These are phyloP conservation scores for Testicularia cyperi DNA, from an alignment of 1,284 basidiomycete genomes.

Conservation along the genomic window DNA sequence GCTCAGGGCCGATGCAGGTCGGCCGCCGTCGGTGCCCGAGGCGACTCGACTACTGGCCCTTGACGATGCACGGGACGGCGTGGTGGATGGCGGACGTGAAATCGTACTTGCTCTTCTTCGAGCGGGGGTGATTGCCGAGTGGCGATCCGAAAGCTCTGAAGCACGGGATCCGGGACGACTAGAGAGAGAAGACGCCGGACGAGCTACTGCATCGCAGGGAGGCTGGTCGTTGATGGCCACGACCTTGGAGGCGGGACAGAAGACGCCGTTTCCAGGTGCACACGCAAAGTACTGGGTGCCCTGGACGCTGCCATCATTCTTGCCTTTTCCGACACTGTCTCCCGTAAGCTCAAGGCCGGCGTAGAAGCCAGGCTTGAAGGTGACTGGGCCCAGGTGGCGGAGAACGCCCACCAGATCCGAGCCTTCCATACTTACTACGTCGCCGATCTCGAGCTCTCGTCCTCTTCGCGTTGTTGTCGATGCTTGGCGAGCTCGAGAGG, in stretches of 20 bases:
- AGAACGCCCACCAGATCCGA: slow-evolving; percentile 49
- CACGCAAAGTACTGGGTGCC: slow-evolving; percentile 85
- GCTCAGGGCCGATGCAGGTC: slow-evolving; percentile 37
- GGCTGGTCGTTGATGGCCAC: slow-evolving; percentile 32
- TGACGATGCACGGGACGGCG: slow-evolving; percentile 32
- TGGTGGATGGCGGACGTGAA: slow-evolving; percentile 20
- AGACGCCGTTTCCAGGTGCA: slow-evolving; percentile 83
- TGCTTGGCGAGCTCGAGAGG: slow-evolving; percentile 21
- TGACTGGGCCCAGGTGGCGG: slow-evolving; percentile 52
- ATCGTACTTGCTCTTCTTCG: slow-evolving; percentile 27
- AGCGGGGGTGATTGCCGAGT: slow-evolving; percentile 30
- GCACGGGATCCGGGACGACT: slow-evolving; percentile 35
- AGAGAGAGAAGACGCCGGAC: slow-evolving; percentile 54
- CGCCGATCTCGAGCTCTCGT: slow-evolving; percentile 48
- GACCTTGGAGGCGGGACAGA: slow-evolving; percentile 79
- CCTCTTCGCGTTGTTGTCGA: slow-evolving; percentile 25
- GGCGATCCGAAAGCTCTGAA: slow-evolving; percentile 19
- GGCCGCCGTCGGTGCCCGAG: slow-evolving; percentile 23
- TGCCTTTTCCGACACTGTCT: slow-evolving; percentile 73
- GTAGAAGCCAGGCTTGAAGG: slow-evolving; percentile 47
- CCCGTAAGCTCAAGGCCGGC: slow-evolving; percentile 57
- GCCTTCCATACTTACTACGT: slow-evolving; percentile 45
- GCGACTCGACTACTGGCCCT: slow-evolving; percentile 33
- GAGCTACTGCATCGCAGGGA: slow-evolving; percentile 49
- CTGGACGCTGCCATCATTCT: slow-evolving; percentile 87